Percentiles rank a stretch among this genome's conserved stretches.
phyloP scores from a whole-genome alignment of 2,329 filamentous ascomycete genomes.

The Fusarium siculi region DNA sequence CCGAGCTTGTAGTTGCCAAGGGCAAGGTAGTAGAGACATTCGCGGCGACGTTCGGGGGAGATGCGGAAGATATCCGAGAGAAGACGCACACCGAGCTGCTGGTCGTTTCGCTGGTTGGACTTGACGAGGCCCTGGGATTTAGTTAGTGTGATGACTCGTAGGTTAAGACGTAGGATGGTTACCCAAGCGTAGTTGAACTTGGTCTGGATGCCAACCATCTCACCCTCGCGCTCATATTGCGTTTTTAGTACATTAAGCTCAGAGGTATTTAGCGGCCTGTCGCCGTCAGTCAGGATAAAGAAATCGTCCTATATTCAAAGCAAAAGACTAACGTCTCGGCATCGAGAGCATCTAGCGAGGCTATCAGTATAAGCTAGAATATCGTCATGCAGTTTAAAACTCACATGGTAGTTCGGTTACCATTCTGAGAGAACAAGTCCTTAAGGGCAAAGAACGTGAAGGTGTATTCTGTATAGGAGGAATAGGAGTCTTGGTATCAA shows the following conservation, averaged over 20 bases:
- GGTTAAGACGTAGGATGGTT: slow-evolving; percentile 36
- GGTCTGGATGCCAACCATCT: slow-evolving; percentile 96
- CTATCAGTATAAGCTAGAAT: slow-evolving; percentile 16
- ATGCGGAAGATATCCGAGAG: slow-evolving; percentile 97
- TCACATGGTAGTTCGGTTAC: slow-evolving; percentile 62
- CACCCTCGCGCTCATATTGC: slow-evolving; percentile 97
- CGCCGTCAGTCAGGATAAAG: slow-evolving; percentile 16
- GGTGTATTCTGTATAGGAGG: background rate
- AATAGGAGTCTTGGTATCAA: background rate
- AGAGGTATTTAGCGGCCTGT: slow-evolving; percentile 85
- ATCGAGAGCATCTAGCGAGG: slow-evolving; percentile 84
- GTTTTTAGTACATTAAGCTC: slow-evolving; percentile 92
- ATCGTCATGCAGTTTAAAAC: slow-evolving; percentile 37
- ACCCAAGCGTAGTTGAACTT: slow-evolving; percentile 99
- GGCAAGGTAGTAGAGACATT: slow-evolving; percentile 98
- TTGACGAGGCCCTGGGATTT: slow-evolving; percentile 84
- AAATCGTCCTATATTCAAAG: background rate
- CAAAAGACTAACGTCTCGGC: slow-evolving; percentile 81
- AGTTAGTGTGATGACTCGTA: background rate
- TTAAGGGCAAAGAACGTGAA: background rate
- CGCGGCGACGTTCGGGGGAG: slow-evolving; percentile 89
- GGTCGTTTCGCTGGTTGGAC: slow-evolving; percentile 83
- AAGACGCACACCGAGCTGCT: slow-evolving; percentile 93
- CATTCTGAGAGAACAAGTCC: slow-evolving; percentile 49
- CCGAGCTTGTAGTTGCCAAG: slow-evolving; percentile 98